Base-by-base conservation (phyloP, 2,329 filamentous ascomycete species). In the Elsinoe ampelina region DNA sequence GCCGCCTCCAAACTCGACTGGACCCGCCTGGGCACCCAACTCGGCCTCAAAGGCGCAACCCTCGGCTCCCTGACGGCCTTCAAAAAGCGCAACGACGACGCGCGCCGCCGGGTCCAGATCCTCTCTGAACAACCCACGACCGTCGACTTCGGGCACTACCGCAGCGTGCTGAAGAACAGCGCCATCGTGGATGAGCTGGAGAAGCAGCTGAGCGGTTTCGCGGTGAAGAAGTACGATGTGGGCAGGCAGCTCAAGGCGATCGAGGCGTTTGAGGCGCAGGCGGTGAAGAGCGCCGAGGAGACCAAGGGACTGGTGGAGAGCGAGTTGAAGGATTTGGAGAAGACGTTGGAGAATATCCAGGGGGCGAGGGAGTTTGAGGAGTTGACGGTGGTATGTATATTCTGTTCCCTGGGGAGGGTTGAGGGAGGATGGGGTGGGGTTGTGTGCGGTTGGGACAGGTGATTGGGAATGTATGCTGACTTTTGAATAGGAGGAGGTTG, bases 31-130 rank as follows among this genome's bases (percentile, higher is more conserved):
- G 86, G 86, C 77, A 84, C 82, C 77, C 95, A 92, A 71, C 90
- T 98, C 70, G 92, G 92, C 74, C 89, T 98, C 75, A 89, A 89
- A 75, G 93, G 93, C 74, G 88, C 90, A 79, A 98, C 93, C 66
- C 91, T 89, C 66, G 78, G 86, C 68, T 87, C 92, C 61, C 89
- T 98, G 61, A 86, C 92, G 74, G 83, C 89, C 64, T 98, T 98
- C 86, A 98, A 98, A 84, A 93, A 95, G 85, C 91, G 93, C 79
- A 96, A 97, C 81, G 93, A 98, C 73, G 91, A 96, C 73, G 92
- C 89, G 72, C 91, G 92, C 77, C 92, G 93, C 80, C 92, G 92
- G 78, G 81, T 98, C 61, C 84, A 87, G 75, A 68, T 83, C 61
- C 89, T 98, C 59, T 84, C 83, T 62, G 89, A 95, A 76, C 85